phyloP scores from a whole-genome alignment of 2,329 filamentous ascomycete species.

The Colletotrichum filicis region DNA sequence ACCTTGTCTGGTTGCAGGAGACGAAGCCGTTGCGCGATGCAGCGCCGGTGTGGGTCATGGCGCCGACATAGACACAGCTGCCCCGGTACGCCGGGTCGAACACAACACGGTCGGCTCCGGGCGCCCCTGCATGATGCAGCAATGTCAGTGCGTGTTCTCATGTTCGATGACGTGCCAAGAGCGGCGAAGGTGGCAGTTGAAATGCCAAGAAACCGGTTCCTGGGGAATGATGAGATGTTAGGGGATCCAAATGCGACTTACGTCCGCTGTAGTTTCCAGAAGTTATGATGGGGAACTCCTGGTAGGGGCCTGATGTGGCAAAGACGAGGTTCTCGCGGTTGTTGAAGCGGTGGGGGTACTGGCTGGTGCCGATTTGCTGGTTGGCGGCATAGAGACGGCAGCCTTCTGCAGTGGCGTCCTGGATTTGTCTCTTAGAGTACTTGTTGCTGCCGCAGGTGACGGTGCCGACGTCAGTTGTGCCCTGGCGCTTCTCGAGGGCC shows the following conservation, averaged over 20 bases:
- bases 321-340: conserved; percentile 52
- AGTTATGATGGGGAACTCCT: conserved; percentile 51
- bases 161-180: conserved; percentile 1
- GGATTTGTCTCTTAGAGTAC: conserved; percentile 30
- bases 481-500: conserved; percentile 25
- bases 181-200: not conserved
- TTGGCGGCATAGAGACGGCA: conserved; percentile 29
- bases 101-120: conserved; percentile 74
- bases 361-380: conserved; percentile 27
- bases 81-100: conserved; percentile 58
- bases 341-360: conserved; percentile 52
- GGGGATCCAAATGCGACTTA: conserved; percentile 37
- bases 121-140: conserved; percentile 56
- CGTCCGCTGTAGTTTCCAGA: conserved; percentile 48
- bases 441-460: conserved; percentile 26
- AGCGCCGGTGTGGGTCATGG: conserved; percentile 78
- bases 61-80: conserved; percentile 66
- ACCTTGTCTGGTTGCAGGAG: conserved; percentile 55
- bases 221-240: not conserved
- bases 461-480: not conserved
- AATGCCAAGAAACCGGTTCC: not conserved
- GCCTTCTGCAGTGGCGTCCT: conserved; percentile 33
- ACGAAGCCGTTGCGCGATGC: conserved; percentile 73
- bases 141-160: conserved; percentile 14
- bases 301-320: conserved; percentile 46